Evolutionary conservation across 495 filamentous ascomycete genomes (phyloP).

Genomic region (Annulohypoxylon moriforme): DNA sequence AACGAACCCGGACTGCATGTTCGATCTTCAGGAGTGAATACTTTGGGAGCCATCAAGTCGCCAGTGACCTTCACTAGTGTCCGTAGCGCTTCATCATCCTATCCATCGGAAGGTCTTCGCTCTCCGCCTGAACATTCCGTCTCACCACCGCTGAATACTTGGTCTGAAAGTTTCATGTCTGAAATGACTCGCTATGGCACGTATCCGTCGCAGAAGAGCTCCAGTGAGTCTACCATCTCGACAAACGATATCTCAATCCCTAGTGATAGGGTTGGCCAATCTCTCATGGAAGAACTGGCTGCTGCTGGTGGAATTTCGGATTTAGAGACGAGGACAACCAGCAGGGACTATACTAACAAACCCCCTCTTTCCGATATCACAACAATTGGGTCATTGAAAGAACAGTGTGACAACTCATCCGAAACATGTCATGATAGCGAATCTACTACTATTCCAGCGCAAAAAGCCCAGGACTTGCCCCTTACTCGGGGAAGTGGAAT

Average conservation of each 20-base stretch:
- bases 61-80: constrained; percentile 8
- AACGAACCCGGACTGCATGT: neutral
- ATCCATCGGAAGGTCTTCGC: constrained; percentile 49
- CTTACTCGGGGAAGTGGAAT: neutral
- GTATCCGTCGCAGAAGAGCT: constrained; percentile 14
- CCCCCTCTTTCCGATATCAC: constrained; percentile 24
- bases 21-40: neutral
- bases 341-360: constrained; percentile 18
- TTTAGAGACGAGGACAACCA: constrained; percentile 35
- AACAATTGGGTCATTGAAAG: constrained; percentile 4
- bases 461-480: neutral
- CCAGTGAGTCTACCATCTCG: constrained; percentile 9
- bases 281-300: constrained; percentile 39
- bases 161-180: constrained; percentile 23
- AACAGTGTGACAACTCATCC: neutral
- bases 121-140: constrained; percentile 24
- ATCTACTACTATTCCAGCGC: neutral
- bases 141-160: constrained; percentile 38
- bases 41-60: neutral
- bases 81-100: constrained; percentile 44
- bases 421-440: neutral
- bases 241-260: constrained; percentile 6
- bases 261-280: constrained; percentile 16
- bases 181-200: constrained; percentile 29
- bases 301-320: constrained; percentile 31